These are phyloP conservation scores for Yamadazyma phyllophila DNA, from an alignment of 805 yeast genomes.

Conservation along the genomic window DNA sequence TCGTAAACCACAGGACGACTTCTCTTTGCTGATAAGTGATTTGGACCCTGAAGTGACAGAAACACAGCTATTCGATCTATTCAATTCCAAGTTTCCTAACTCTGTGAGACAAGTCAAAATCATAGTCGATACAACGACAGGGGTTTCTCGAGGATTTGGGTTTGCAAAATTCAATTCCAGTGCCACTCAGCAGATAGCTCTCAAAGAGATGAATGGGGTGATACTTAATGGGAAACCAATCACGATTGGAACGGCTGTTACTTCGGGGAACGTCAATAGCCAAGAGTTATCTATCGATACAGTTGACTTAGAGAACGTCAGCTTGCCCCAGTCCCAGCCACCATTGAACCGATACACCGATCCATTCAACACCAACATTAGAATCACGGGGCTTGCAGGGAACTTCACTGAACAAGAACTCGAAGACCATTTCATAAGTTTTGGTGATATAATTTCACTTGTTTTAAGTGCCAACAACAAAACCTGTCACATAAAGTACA, in stretches of 20 bases:
- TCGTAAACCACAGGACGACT: slow-evolving; percentile 16
- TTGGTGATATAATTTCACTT: slow-evolving; percentile 49
- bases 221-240: slow-evolving; percentile 72
- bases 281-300: slow-evolving; percentile 2
- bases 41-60: slow-evolving; percentile 73
- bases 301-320: slow-evolving; percentile 14
- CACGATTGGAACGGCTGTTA: slow-evolving; percentile 53
- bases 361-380: slow-evolving; percentile 75
- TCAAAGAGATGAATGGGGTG: slow-evolving; percentile 79
- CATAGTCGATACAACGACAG: slow-evolving; percentile 70
- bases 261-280: slow-evolving; percentile 28
- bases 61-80: slow-evolving; percentile 57
- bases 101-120: slow-evolving; percentile 69
- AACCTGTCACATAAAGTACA: slow-evolving; percentile 26
- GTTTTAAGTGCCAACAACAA: slow-evolving; percentile 19
- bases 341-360: slow-evolving; percentile 67
- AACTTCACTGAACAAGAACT: slow-evolving; percentile 62
- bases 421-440: slow-evolving; percentile 56
- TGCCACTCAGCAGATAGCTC: slow-evolving; percentile 67
- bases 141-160: slow-evolving; percentile 80
- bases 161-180: slow-evolving; percentile 74
- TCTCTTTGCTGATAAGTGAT: slow-evolving; percentile 84
- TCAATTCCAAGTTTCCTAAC: slow-evolving; percentile 68
- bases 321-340: slow-evolving; percentile 47
- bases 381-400: slow-evolving; percentile 63